Conservation (phyloP, 495 filamentous ascomycete genomes). For the Neurospora sp. region DNA sequence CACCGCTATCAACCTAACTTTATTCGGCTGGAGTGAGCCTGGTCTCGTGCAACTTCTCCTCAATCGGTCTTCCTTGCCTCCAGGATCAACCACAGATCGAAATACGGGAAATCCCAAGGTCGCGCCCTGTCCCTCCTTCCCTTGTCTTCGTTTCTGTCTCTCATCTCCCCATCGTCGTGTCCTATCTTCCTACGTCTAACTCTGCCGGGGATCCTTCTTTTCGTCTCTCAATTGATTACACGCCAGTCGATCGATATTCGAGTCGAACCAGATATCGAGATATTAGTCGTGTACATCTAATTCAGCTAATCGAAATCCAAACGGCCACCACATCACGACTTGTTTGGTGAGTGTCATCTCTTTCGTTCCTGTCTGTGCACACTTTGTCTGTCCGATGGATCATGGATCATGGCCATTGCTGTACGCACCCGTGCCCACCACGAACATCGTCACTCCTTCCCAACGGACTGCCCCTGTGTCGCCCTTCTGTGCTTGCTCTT, state of each 20-base stretch:
- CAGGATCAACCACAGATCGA: not conserved
- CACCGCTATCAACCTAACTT: not conserved
- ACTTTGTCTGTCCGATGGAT: not conserved
- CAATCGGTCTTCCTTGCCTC: not conserved
- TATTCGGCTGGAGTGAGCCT: not conserved
- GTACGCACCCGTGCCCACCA: constrained; percentile 1
- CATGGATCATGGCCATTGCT: not conserved
- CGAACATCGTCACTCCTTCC: constrained; percentile 8
- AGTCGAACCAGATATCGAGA: not conserved
- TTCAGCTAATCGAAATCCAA: not conserved
- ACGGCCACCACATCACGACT: not conserved
- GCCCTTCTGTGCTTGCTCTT: not conserved
- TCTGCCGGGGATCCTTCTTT: too few species aligned
- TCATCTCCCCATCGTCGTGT: not conserved
- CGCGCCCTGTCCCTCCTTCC: not conserved
- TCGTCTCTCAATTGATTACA: not conserved
- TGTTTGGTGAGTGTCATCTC: constrained; percentile 6
- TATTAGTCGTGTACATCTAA: not conserved
- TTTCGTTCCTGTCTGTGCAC: not conserved
- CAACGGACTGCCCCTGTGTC: not conserved
- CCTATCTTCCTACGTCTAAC: not conserved
- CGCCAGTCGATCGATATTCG: not conserved
- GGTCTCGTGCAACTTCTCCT: not conserved
- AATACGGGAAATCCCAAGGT: not conserved
- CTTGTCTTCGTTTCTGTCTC: not conserved